These are phyloP conservation scores for Haplographium delicatum DNA, from an alignment of 495 filamentous ascomycete species.

Conservation along the genomic window DNA sequence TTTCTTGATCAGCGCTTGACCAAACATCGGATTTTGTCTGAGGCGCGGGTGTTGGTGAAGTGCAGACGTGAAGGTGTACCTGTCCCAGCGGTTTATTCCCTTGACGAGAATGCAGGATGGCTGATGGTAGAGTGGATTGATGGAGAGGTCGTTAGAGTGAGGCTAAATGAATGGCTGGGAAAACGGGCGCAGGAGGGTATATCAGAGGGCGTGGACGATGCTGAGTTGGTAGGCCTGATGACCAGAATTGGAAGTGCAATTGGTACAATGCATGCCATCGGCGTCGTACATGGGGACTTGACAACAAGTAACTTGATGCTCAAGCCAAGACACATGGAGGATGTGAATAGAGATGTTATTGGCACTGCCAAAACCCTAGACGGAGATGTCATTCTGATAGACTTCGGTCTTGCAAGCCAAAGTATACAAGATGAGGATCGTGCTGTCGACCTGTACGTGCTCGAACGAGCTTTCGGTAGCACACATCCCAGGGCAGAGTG, in stretches of 20 bases:
- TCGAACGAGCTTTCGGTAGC: slow-evolving; percentile 93
- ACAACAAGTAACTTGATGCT: slow-evolving; percentile 98
- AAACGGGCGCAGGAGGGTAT: slow-evolving; percentile 12
- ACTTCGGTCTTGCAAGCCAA: slow-evolving; percentile 88
- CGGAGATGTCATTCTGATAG: slow-evolving; percentile 85
- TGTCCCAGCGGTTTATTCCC: slow-evolving; percentile 70
- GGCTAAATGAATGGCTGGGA: slow-evolving; percentile 60
- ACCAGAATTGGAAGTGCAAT: slow-evolving; percentile 65
- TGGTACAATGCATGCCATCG: slow-evolving; percentile 73
- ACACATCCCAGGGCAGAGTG: slow-evolving; percentile 85
- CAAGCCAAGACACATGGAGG: slow-evolving; percentile 28
- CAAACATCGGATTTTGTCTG: slow-evolving; percentile 75
- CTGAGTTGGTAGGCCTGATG: slow-evolving; percentile 52
- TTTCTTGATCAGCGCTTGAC: slow-evolving; percentile 84
- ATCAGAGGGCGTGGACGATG: slow-evolving; percentile 27
- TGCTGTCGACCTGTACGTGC: slow-evolving; percentile 93
- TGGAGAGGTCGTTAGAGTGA: slow-evolving; percentile 61
- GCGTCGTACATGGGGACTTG: slow-evolving; percentile 90
- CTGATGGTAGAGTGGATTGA: slow-evolving; percentile 87
- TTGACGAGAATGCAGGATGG: slow-evolving; percentile 81
- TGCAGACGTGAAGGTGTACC: slow-evolving; percentile 68
- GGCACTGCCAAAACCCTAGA: slow-evolving; percentile 30
- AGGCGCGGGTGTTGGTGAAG: slow-evolving; percentile 77
- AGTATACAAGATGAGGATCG: slow-evolving; percentile 84
- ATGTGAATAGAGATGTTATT: slow-evolving; percentile 4